Percentiles rank a stretch among this genome's conserved stretches.
phyloP scores from a whole-genome alignment of 2,329 filamentous ascomycete genomes.

The Aspergillus pseudotamarii region DNA sequence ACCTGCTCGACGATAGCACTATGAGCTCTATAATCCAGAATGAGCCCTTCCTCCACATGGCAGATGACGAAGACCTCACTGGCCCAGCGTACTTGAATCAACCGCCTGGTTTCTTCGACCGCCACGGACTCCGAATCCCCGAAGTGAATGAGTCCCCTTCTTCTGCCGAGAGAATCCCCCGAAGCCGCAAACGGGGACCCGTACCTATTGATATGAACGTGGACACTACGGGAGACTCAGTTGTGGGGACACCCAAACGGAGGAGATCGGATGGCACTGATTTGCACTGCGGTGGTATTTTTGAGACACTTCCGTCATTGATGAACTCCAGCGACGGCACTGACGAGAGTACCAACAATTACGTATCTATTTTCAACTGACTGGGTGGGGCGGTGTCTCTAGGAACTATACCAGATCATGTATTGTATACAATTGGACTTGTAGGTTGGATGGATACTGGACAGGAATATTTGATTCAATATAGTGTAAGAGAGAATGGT shows the following conservation, averaged over 20 bases:
- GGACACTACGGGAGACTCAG: conserved; percentile 7
- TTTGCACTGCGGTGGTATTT: conserved; percentile 22
- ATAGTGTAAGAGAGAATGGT: neutral
- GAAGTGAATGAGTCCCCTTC: conserved; percentile 25
- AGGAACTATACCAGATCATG: neutral
- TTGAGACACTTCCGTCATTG: conserved; percentile 17
- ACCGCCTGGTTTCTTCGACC: conserved; percentile 42
- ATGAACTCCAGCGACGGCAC: neutral
- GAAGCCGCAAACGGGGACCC: conserved; percentile 19
- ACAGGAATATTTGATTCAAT: neutral
- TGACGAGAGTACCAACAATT: neutral
- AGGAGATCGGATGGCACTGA: conserved; percentile 16
- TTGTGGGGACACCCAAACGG: conserved; percentile 18
- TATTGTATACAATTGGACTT: neutral
- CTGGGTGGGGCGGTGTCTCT: neutral
- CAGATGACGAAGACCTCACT: conserved; percentile 30
- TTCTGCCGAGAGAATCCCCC: neutral
- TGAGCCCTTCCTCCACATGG: conserved; percentile 52
- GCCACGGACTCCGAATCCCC: conserved; percentile 39
- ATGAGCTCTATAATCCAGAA: conserved; percentile 63
- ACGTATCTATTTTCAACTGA: neutral
- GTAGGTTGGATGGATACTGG: neutral
- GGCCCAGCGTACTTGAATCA: conserved; percentile 31
- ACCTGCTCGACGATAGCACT: conserved; percentile 60
- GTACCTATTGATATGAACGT: neutral